Evolutionary conservation across 2,329 filamentous ascomycete genomes (phyloP).

Genomic region (Fusarium solani-melongenae): DNA sequence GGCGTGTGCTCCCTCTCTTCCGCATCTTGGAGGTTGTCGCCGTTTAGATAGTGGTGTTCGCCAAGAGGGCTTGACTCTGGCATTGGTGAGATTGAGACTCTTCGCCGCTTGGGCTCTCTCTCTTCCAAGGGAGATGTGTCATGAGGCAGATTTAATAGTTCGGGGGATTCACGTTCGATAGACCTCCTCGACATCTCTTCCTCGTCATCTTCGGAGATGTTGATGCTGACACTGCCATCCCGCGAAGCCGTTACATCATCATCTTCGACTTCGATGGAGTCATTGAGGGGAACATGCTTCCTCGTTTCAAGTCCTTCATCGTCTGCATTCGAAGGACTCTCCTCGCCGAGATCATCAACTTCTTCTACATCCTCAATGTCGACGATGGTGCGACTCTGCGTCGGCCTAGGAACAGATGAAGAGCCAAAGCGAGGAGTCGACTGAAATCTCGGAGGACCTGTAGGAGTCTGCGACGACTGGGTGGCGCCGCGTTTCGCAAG

Average conservation of each 20-base stretch:
- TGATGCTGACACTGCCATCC: background rate
- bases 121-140: conserved; percentile 21
- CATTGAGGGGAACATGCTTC: conserved; percentile 24
- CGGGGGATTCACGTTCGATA: conserved; percentile 14
- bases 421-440: conserved; percentile 54
- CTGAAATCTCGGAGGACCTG: conserved; percentile 48
- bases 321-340: conserved; percentile 9
- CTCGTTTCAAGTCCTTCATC: conserved; percentile 4
- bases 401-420: conserved; percentile 45
- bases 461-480: conserved; percentile 47
- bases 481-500: conserved; percentile 49
- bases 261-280: conserved; percentile 47
- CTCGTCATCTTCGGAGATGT: conserved; percentile 7
- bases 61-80: conserved; percentile 19
- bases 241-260: conserved; percentile 32
- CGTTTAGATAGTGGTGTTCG: background rate
- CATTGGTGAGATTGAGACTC: conserved; percentile 43
- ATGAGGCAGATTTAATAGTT: background rate
- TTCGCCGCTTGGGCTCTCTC: conserved; percentile 44
- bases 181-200: background rate
- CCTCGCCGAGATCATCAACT: conserved; percentile 31
- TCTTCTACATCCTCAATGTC: conserved; percentile 51
- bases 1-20: conserved; percentile 8
- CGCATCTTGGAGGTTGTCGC: background rate
- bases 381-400: conserved; percentile 39